phyloP scores from a whole-genome alignment of 495 filamentous ascomycete species.

The Aspergillus nanangensis region DNA sequence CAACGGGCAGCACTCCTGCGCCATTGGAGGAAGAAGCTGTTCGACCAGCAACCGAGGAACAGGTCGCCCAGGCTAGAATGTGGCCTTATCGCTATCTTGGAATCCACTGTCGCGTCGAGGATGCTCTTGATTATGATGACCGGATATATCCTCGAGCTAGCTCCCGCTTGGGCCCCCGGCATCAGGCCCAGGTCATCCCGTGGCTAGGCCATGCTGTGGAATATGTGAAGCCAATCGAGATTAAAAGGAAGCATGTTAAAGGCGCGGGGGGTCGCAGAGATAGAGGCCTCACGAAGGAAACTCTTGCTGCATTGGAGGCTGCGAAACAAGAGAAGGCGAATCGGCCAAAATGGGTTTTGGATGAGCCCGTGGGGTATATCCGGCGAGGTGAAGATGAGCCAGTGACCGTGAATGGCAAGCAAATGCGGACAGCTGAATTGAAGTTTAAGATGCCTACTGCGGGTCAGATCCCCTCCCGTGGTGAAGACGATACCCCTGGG shows the following conservation, averaged over 20 bases:
- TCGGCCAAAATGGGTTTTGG: conserved; percentile 88
- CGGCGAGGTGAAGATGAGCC: conserved; percentile 73
- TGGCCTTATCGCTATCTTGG: conserved; percentile 97
- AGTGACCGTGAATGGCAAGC: conserved; percentile 43
- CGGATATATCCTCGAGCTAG: conserved; percentile 95
- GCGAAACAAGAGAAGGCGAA: conserved; percentile 72
- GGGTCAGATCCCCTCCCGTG: conserved; percentile 38
- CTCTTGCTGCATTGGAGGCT: conserved; percentile 70
- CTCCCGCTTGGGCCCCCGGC: conserved; percentile 84
- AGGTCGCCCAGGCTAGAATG: conserved; percentile 83
- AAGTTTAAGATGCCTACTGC: conserved; percentile 49
- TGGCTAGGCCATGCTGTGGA: conserved; percentile 86
- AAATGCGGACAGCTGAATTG: conserved; percentile 49
- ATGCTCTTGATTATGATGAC: conserved; percentile 96
- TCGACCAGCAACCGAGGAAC: conserved; percentile 79
- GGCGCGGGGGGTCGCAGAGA: conserved; percentile 59
- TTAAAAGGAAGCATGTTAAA: conserved; percentile 72
- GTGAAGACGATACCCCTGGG: conserved; percentile 43
- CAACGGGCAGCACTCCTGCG: conserved; percentile 56
- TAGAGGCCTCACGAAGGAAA: conserved; percentile 71
- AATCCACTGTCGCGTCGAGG: conserved; percentile 93
- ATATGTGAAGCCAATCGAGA: conserved; percentile 81
- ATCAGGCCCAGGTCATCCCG: conserved; percentile 79
- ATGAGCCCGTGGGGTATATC: conserved; percentile 84
- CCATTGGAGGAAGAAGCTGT: conserved; percentile 47